These are phyloP conservation scores for Zea luxurians DNA, from an alignment of 176 grass and related monocot genomes.

Conservation along the genomic window DNA sequence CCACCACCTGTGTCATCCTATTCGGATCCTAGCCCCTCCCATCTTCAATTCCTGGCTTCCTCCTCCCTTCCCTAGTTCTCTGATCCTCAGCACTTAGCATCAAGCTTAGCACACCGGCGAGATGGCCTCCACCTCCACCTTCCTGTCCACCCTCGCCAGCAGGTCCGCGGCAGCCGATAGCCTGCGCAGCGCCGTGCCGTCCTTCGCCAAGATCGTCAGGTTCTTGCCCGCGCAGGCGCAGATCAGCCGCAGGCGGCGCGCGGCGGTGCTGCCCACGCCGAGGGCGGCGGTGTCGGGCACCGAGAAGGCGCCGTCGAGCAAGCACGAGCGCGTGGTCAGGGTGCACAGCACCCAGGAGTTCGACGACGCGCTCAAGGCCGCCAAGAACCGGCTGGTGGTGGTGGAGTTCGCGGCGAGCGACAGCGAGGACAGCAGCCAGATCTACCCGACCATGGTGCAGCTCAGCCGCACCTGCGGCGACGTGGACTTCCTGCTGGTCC, in stretches of 20 bases:
- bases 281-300: constrained; percentile 32
- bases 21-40: neutral
- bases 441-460: constrained; percentile 85
- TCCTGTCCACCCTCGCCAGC: constrained; percentile 49
- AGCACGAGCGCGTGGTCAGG: constrained; percentile 50
- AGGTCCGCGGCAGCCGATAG: neutral
- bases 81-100: neutral
- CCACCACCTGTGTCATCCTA: constrained; percentile 9
- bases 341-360: constrained; percentile 80
- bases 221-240: constrained; percentile 4
- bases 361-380: constrained; percentile 57
- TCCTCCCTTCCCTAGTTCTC: neutral
- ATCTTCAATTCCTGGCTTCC: neutral
- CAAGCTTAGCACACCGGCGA: neutral
- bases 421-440: constrained; percentile 60
- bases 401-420: constrained; percentile 90
- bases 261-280: neutral
- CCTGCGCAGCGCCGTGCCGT: constrained; percentile 18
- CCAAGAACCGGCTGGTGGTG: constrained; percentile 84
- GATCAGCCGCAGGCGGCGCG: neutral
- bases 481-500: constrained; percentile 86
- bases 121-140: constrained; percentile 57
- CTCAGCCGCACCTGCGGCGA: constrained; percentile 89
- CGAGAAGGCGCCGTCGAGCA: constrained; percentile 38
- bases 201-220: constrained; percentile 22